phyloP scores from a whole-genome alignment of 1,139 yeast species.

The Kodamaea ohmeri region DNA sequence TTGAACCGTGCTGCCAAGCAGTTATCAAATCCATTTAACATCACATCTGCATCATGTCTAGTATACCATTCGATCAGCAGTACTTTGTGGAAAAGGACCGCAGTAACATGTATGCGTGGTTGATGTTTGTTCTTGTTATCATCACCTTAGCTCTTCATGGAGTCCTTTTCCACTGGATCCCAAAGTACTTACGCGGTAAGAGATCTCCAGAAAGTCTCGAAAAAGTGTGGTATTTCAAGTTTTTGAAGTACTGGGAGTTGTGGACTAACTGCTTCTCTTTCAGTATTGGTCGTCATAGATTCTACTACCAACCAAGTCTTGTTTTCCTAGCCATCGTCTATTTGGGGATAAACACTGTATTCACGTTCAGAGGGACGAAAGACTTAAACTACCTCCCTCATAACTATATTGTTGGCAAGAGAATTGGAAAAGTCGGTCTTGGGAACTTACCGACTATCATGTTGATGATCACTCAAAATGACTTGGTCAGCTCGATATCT shows the following conservation, averaged over 20 bases:
- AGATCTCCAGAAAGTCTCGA: conserved; percentile 13
- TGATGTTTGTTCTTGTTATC: conserved; percentile 29
- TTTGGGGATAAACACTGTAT: conserved; percentile 27
- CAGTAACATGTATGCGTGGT: conserved; percentile 38
- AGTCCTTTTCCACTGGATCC: conserved; percentile 41
- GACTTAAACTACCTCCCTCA: conserved; percentile 42
- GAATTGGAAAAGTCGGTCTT: conserved; percentile 43
- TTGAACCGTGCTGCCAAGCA: no score
- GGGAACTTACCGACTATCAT: conserved; percentile 42
- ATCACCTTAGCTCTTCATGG: conserved; percentile 37
- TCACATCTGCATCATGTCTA: no score
- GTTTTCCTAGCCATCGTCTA: conserved; percentile 27
- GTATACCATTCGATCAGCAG: conserved; percentile 31
- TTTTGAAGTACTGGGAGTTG: conserved; percentile 28
- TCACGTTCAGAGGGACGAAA: conserved; percentile 28
- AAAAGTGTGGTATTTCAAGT: conserved; percentile 21
- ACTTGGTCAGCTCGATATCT: conserved; percentile 36
- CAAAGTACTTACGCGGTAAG: conserved; percentile 22
- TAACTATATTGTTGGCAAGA: conserved; percentile 40
- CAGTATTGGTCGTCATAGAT: conserved; percentile 18
- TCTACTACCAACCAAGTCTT: conserved; percentile 44
- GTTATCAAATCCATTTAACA: neutral
- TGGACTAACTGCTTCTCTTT: conserved; percentile 27
- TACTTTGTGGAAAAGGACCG: conserved; percentile 37
- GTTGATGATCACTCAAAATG: conserved; percentile 38